Base-by-base conservation (phyloP, 2,329 filamentous ascomycete species). In the Amphichorda felina region DNA sequence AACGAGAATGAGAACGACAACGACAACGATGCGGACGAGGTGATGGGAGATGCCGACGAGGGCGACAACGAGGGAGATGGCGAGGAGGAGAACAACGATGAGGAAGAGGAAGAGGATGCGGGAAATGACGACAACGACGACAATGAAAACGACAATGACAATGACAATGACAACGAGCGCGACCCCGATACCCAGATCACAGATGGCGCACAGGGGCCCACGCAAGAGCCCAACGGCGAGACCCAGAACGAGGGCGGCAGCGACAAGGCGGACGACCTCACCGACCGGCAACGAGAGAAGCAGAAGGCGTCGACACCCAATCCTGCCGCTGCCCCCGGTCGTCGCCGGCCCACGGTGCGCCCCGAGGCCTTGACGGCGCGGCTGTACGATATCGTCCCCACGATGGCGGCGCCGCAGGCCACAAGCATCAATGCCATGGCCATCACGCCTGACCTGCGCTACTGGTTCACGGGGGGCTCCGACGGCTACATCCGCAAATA, bases 401-500 rank as follows among this genome's bases (percentile, higher is more conserved):
- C 91, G 16, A 96, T 96, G 62, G 91, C 91, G 2, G 91, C 91
- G 3, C 91, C 91, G 1, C 88, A 95, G 55, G 83, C 86, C 42
- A 98, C 91, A 3, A 95, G 87, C 36, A 85, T 98, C 58, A 98
- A 98, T 53, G 81, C 87, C 8, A 74, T 98, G 39, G 79, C 87
- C 17, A 80, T 91, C 22, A 98, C 91, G 0, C 88, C 87, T 2
- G 91, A 98, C 56, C 80, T 95, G 68, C 75, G 87, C 37, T 96
- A 87, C 72, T 89, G 94, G 56, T 88, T 96, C 54, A 94, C 81
- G 9, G 91, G 91, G 26, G 91, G 91, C 1, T 81, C 83, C 0
- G 91, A 98, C 59, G 89, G 91, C 33, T 98, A 94, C 52, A 89
- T 98, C 43, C 76, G 91, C 38, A 96, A 95, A 57, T 96, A 93